phyloP scores from a whole-genome alignment of 129 eudicot genomes.

The Helianthus tuberosus region DNA sequence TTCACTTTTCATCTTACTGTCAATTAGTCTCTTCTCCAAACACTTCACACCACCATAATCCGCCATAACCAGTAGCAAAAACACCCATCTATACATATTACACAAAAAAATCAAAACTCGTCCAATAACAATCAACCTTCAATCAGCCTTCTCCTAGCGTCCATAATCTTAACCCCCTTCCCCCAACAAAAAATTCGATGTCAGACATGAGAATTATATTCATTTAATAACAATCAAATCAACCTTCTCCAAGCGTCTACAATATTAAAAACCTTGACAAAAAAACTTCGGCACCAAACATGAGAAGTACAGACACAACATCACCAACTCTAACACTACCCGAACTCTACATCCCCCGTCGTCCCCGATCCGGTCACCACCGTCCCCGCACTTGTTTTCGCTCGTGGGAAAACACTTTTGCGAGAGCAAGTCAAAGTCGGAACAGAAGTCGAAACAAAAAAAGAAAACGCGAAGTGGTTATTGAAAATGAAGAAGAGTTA shows the following conservation, averaged over 20 bases:
- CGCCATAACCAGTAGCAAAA: not conserved
- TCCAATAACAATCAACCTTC: not conserved
- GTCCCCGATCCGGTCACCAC: not conserved
- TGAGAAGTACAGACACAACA: not conserved
- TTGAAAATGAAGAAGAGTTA: conserved; percentile 12
- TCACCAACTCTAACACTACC: not conserved
- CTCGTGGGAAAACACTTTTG: not conserved
- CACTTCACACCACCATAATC: not conserved
- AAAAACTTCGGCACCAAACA: not conserved
- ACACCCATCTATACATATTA: not conserved
- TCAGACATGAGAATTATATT: not conserved
- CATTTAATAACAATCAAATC: not conserved
- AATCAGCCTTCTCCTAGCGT: not conserved
- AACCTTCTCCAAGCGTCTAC: not conserved
- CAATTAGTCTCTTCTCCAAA: not conserved
- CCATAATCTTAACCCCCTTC: not conserved
- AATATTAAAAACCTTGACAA: not conserved
- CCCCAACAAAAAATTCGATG: not conserved
- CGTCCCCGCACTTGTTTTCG: not conserved
- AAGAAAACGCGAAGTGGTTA: not conserved
- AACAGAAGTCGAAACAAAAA: not conserved
- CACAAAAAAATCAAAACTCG: not conserved
- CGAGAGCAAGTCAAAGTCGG: too few species aligned
- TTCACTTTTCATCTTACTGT: not conserved
- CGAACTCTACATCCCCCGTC: not conserved